A percentile compares a stretch with the other conserved stretches of the same genome.
Conservation (phyloP, 352 stramenopile species). For the Hyaloperonospora brassicae region DNA sequence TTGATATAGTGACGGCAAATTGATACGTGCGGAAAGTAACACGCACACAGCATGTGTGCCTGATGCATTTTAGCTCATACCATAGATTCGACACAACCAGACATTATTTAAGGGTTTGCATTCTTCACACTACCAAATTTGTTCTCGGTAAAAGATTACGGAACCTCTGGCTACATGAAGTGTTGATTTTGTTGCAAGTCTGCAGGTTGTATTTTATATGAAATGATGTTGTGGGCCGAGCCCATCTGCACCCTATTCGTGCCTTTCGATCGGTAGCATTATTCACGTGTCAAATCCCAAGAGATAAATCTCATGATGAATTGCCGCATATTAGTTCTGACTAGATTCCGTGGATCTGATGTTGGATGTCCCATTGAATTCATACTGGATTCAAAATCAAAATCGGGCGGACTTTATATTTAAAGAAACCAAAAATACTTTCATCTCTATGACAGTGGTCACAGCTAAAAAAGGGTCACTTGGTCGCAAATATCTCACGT, state of each 20-base stretch:
- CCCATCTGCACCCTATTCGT: background rate
- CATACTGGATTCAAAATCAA: conserved; percentile 6
- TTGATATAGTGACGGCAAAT: too few relatives aligned
- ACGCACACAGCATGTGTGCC: background rate
- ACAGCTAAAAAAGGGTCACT: conserved; percentile 5
- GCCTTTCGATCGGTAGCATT: background rate
- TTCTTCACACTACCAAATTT: too few relatives aligned
- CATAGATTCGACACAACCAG: conserved; percentile 1
- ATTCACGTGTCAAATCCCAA: background rate
- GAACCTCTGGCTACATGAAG: background rate
- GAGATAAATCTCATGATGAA: conserved; percentile 1
- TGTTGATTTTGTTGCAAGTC: background rate
- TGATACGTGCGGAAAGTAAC: too few relatives aligned
- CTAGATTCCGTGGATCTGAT: conserved; percentile 6
- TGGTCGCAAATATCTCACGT: conserved; percentile 4
- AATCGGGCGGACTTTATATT: conserved; percentile 11
- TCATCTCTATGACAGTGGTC: conserved; percentile 6
- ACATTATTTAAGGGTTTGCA: too few relatives aligned
- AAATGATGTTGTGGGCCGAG: background rate
- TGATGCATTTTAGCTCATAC: conserved; percentile 2
- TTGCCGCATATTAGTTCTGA: background rate
- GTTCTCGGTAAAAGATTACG: background rate
- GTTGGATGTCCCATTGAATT: conserved; percentile 8
- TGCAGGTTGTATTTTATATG: background rate
- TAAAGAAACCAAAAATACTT: conserved; percentile 12